phyloP scores from a whole-genome alignment of 345 rosid genomes.

The Lenwebbia sp. region DNA sequence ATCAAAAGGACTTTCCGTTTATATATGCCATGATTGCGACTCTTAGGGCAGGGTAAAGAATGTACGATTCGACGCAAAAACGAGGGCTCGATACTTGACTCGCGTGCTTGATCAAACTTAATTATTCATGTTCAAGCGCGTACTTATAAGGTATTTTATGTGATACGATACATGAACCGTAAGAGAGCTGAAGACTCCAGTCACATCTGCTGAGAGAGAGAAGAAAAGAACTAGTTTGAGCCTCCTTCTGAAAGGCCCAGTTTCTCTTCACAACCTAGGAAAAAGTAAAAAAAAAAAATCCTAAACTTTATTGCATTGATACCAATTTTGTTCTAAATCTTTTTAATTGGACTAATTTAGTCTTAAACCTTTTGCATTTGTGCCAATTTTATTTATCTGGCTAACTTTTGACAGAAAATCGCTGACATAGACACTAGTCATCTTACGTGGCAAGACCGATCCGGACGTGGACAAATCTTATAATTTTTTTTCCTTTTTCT shows the following conservation, averaged over 20 bases:
- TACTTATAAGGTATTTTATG: background rate
- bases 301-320: too few species aligned
- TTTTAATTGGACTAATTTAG: too few species aligned
- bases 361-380: too few species aligned
- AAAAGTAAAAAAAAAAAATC: too few species aligned
- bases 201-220: background rate
- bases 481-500: too few species aligned
- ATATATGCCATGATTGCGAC: background rate
- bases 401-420: too few species aligned
- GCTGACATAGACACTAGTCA: too few species aligned
- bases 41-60: background rate
- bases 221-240: background rate
- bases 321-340: too few species aligned
- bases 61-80: background rate
- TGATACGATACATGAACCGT: background rate
- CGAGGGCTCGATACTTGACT: background rate
- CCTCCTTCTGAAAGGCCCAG: background rate
- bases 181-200: background rate
- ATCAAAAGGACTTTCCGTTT: background rate
- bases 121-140: background rate
- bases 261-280: background rate
- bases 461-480: too few species aligned
- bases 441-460: too few species aligned
- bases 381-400: too few species aligned
- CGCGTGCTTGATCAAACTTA: background rate